Conservation (phyloP, 2,329 filamentous ascomycete genomes). For the Ampelomyces quisqualis region DNA sequence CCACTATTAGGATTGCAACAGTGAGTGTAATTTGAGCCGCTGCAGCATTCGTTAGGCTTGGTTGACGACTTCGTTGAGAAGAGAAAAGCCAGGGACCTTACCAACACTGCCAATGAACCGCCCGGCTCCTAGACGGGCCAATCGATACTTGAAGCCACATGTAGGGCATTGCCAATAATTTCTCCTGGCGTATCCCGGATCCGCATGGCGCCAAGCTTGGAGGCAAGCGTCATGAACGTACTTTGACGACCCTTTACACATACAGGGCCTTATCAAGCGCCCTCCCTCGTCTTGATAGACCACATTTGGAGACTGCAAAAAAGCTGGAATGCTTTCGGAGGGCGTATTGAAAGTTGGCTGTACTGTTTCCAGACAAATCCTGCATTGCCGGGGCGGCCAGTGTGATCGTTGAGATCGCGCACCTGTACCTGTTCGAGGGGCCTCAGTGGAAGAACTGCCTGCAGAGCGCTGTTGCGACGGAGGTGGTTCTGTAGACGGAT, state of each 20-base stretch:
- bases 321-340: constrained; percentile 56
- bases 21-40: constrained; percentile 71
- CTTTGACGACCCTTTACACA: constrained; percentile 88
- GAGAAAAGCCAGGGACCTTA: constrained; percentile 24
- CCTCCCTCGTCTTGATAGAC: constrained; percentile 74
- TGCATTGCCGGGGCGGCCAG: constrained; percentile 75
- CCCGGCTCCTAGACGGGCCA: constrained; percentile 75
- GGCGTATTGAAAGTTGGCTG: constrained; percentile 60
- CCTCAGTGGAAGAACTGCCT: constrained; percentile 14
- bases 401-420: constrained; percentile 42
- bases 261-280: constrained; percentile 82
- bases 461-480: constrained; percentile 17
- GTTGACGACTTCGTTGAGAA: neutral
- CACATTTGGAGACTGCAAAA: constrained; percentile 61
- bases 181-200: constrained; percentile 62
- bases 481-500: constrained; percentile 17
- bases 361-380: constrained; percentile 81
- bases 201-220: constrained; percentile 74
- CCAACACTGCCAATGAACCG: constrained; percentile 56
- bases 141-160: constrained; percentile 78
- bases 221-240: constrained; percentile 94
- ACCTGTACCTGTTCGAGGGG: constrained; percentile 17
- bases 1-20: constrained; percentile 65
- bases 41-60: constrained; percentile 14
- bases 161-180: constrained; percentile 89